phyloP scores from a whole-genome alignment of 306 rosid species.

The Arachis stenosperma region DNA sequence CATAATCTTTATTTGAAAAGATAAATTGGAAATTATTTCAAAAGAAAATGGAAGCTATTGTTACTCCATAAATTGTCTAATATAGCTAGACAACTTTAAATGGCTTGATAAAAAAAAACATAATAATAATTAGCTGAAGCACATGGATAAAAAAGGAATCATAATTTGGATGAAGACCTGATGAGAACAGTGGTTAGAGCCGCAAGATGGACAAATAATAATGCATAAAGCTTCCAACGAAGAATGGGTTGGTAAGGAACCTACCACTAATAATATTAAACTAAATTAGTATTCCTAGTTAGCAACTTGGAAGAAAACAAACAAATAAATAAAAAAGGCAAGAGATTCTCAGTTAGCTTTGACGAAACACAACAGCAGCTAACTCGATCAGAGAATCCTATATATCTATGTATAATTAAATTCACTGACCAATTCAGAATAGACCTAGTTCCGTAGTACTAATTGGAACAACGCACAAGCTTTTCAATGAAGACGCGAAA shows the following conservation, averaged over 20 bases:
- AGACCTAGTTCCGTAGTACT: not conserved
- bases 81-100: not conserved
- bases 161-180: slow-evolving; percentile 17
- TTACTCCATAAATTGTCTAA: not conserved
- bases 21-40: not conserved
- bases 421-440: not conserved
- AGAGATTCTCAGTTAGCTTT: slow-evolving; percentile 31
- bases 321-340: not conserved
- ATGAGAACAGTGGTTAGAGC: slow-evolving; percentile 19
- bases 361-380: slow-evolving; percentile 13
- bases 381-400: slow-evolving; percentile 25
- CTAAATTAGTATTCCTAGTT: not conserved
- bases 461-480: not conserved
- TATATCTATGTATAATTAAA: not conserved
- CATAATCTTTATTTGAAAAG: not conserved
- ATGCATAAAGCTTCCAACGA: slow-evolving; percentile 17
- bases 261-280: not conserved
- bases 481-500: not conserved
- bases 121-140: not conserved
- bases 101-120: not conserved
- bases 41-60: not conserved
- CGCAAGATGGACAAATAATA: slow-evolving; percentile 25
- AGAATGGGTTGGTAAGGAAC: slow-evolving; percentile 37
- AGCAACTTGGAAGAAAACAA: not conserved
- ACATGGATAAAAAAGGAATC: not conserved